phyloP scores from a whole-genome alignment of 768 basidiomycete genomes.

The Coprinopsis sp. region DNA sequence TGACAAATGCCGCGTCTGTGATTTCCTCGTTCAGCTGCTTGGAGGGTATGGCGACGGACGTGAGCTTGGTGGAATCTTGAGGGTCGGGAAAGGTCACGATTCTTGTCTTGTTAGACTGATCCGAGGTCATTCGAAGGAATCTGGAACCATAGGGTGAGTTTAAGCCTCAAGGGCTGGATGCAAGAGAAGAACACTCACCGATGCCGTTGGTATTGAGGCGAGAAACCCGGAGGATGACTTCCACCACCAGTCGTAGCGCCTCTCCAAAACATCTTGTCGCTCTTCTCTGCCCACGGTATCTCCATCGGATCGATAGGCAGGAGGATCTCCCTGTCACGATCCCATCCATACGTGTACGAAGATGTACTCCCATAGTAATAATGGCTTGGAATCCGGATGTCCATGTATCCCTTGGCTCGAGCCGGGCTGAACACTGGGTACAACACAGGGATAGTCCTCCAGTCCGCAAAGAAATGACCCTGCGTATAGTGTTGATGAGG shows the following conservation, averaged over 20 bases:
- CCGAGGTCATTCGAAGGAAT: constrained; percentile 79
- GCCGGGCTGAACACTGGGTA: constrained; percentile 95
- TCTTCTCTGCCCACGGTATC: constrained; percentile 82
- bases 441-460: constrained; percentile 82
- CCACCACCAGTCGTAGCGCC: constrained; percentile 97
- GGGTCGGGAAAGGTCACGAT: constrained; percentile 14
- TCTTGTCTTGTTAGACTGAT: constrained; percentile 37
- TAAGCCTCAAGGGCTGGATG: constrained; percentile 12
- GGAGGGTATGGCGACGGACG: constrained; percentile 5
- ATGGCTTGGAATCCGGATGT: constrained; percentile 93
- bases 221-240: constrained; percentile 78
- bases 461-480: constrained; percentile 97
- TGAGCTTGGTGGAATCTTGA: constrained; percentile 9
- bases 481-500: constrained; percentile 86
- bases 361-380: constrained; percentile 87
- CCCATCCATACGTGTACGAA: constrained; percentile 90
- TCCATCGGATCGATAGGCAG: constrained; percentile 85
- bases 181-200: constrained; percentile 38
- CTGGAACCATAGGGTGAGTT: no score
- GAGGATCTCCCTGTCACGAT: constrained; percentile 64
- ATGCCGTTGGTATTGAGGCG: constrained; percentile 82
- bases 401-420: constrained; percentile 77
- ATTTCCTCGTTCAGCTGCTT: constrained; percentile 59
- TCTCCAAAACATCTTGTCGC: constrained; percentile 88
- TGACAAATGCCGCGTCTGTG: constrained; percentile 84